A percentile compares a stretch with the other conserved stretches of the same genome.
phyloP scores from a whole-genome alignment of 2,329 filamentous ascomycete genomes.

The Nannizziopsis barbatae region DNA sequence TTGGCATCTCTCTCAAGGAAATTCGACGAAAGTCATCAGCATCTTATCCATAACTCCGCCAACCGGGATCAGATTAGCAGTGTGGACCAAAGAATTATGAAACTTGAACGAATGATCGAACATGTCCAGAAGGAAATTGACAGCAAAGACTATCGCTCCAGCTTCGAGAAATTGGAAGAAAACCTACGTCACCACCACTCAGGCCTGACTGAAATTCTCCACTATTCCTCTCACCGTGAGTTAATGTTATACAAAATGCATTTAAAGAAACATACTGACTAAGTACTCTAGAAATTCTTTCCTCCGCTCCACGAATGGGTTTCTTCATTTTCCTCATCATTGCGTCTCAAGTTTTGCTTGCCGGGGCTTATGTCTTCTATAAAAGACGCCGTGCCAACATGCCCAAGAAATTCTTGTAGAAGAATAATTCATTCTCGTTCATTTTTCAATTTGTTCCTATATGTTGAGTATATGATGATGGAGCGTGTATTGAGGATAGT shows the following conservation, averaged over 20 bases:
- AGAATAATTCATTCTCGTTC: background rate
- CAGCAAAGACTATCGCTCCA: constrained; percentile 46
- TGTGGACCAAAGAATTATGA: constrained; percentile 41
- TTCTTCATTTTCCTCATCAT: constrained; percentile 61
- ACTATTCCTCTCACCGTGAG: constrained; percentile 43
- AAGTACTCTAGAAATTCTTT: constrained; percentile 38
- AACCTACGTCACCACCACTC: constrained; percentile 44
- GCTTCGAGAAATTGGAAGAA: constrained; percentile 44
- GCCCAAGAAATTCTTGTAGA: constrained; percentile 84
- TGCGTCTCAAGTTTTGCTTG: constrained; percentile 60
- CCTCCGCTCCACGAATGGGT: constrained; percentile 47
- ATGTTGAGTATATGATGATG: background rate
- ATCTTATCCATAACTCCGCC: constrained; percentile 33
- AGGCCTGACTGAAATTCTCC: constrained; percentile 42
- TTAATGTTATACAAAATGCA: constrained; percentile 14
- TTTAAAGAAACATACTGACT: constrained; percentile 15
- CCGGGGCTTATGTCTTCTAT: constrained; percentile 60
- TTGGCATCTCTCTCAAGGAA: constrained; percentile 43
- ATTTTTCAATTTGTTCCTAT: background rate
- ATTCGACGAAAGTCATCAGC: constrained; percentile 45
- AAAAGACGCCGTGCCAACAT: constrained; percentile 63
- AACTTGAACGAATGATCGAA: constrained; percentile 42
- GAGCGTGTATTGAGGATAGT: too few species aligned
- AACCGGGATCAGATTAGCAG: constrained; percentile 29
- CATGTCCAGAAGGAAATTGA: constrained; percentile 45